Evolutionary conservation across 176 grass and related monocot species (phyloP).

Genomic region (Alopecurus myosuroides): DNA sequence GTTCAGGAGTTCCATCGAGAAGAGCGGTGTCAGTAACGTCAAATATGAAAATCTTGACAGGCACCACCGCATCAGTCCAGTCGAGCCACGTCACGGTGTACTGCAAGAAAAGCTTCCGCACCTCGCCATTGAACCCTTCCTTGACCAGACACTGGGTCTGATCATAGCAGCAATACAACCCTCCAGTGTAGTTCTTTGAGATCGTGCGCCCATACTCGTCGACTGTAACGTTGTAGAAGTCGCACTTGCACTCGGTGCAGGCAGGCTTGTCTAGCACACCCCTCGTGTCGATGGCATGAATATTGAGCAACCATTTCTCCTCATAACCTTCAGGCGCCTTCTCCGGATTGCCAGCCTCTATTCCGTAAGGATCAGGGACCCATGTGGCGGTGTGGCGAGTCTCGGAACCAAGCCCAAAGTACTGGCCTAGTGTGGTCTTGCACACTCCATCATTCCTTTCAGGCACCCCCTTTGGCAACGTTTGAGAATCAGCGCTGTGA

Average conservation of each 20-base stretch:
- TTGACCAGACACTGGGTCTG: constrained; percentile 44
- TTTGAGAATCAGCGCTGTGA: background rate
- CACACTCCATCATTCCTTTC: constrained; percentile 66
- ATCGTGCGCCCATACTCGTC: constrained; percentile 51
- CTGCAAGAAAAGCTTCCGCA: constrained; percentile 55
- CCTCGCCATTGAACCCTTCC: constrained; percentile 22
- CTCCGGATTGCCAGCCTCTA: constrained; percentile 47
- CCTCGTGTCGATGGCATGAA: constrained; percentile 81
- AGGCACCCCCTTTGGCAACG: constrained; percentile 15
- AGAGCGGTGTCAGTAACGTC: constrained; percentile 49
- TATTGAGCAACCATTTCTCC: constrained; percentile 64
- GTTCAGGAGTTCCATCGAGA: background rate
- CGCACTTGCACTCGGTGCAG: constrained; percentile 84
- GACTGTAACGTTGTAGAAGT: constrained; percentile 60
- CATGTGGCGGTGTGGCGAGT: constrained; percentile 75
- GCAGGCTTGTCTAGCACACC: constrained; percentile 44
- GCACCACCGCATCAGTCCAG: constrained; percentile 46
- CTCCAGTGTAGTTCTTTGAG: constrained; percentile 39
- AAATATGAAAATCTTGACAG: constrained; percentile 82
- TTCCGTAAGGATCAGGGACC: constrained; percentile 86
- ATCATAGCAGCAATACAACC: constrained; percentile 72
- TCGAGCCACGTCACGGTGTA: constrained; percentile 73
- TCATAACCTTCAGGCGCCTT: constrained; percentile 52
- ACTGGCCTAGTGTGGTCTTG: constrained; percentile 35
- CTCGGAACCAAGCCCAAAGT: constrained; percentile 86